phyloP scores from a whole-genome alignment of 257 asterid species.

The Solanum sejunctum region DNA sequence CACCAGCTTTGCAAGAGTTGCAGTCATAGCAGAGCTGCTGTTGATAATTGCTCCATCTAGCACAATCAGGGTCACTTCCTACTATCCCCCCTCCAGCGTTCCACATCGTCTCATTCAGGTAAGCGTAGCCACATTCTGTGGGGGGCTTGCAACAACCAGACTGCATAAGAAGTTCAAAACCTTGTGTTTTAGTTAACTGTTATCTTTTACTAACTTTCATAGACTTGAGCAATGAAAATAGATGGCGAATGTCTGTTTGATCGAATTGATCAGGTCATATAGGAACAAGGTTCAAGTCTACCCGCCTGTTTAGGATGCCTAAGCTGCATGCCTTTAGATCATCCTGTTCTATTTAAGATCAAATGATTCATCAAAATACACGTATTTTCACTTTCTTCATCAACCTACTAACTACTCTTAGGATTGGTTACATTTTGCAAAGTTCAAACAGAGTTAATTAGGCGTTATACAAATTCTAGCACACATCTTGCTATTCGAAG shows the following conservation, averaged over 20 bases:
- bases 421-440: background rate
- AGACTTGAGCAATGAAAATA: background rate
- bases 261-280: background rate
- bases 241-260: background rate
- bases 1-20: conserved; percentile 84
- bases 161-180: conserved; percentile 12
- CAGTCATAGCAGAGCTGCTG: conserved; percentile 54
- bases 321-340: background rate
- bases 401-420: background rate
- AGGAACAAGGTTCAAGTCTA: background rate
- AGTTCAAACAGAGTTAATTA: background rate
- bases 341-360: background rate
- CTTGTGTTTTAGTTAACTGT: background rate
- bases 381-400: background rate
- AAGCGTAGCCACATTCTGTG: conserved; percentile 51
- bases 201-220: background rate
- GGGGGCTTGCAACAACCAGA: conserved; percentile 98
- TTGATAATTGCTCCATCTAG: conserved; percentile 65
- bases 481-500: background rate
- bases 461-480: background rate
- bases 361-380: background rate
- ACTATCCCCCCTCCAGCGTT: conserved; percentile 17
- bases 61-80: conserved; percentile 46
- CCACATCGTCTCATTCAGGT: conserved; percentile 69
- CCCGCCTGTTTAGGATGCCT: background rate